Base-by-base conservation (phyloP, 441 rosid genomes). In the Pelargonium citronellum region DNA sequence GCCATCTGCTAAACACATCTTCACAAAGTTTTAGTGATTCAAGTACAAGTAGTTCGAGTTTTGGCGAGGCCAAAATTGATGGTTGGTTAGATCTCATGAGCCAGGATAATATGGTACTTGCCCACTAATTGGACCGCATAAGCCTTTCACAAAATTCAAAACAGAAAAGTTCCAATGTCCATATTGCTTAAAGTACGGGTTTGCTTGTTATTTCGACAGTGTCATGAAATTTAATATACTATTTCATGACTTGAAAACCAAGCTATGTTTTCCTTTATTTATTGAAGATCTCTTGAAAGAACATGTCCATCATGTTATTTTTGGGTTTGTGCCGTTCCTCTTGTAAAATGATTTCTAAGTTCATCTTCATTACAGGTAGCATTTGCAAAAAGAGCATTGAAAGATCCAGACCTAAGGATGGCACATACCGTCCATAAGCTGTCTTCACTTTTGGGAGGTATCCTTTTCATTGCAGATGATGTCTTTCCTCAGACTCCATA, bases 361-460 rank as follows among this genome's bases (percentile, higher is more conserved):
- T 49, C 15, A 65, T 12, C 44, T 66, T 66, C n/a, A 7, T 51
- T 64, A 8, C 83, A 90, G 95, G 90, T 89, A 9, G 96, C 91
- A 71, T 95, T 91, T 77, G 96, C 97, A 0, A 88, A 89, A 79
- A 74, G 90, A 85, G 88, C 86, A 61, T 19, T 87, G 49, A 79
- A 89, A 73, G 89, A 95, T 79, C 99, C 99, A 12, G 92, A 89
- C 12, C 80, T 95, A 65, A 89, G 79, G 75, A 83, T 76, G 80
- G 87, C 81, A 37, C 94, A 95, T 78, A 87, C 71, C 7, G 80
- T 95, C 67, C 97, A 95, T 72, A 95, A 91, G 79, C 81, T 90
- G 90, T 90, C 99, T 44, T 90, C 96, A 0, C 70, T 91, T 67
- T 69, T 91, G 60, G 99, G 97, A 62, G 95, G 97, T 55, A 91